Base-by-base conservation (phyloP, 2,329 filamentous ascomycete genomes). In the Colletotrichum karsti region DNA sequence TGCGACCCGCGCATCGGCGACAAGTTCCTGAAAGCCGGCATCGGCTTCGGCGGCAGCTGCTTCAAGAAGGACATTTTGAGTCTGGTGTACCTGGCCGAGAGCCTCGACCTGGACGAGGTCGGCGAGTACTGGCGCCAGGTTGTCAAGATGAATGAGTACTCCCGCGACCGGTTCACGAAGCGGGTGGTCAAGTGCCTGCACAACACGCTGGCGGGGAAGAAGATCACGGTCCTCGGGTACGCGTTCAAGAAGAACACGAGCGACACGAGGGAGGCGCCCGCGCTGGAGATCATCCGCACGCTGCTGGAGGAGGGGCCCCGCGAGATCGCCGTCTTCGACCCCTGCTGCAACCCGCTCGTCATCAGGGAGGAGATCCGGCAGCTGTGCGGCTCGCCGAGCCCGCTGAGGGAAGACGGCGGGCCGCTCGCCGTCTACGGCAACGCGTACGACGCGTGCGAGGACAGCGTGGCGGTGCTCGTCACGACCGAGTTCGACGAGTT, bases 161-260 rank as follows among this genome's bases (percentile, higher is more conserved):
- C 93, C 71, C 87, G 90, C 69, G 84, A 89, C 53, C 87, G 92
- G 28, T 94, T 94, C 79, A 86, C 87, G 8, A 84, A 85, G 72
- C 86, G 89, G 41, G 87, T 94, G 54, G 87, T 93, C 72, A 84
- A 83, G 70, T 87, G 87, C 61, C 83, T 94, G 59, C 90, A 92
- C 79, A 90, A 91, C 76, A 92, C 90, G 7, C 81, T 94, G 7
- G 83, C 84, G 1, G 87, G 87, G 64, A 93, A 93, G 82, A 93
- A 92, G 79, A 81, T 94, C 13, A 85, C 90, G 2, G 82, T 95
- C 2, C 84, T 94, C 4, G 93, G 93, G 3, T 94, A 91, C 72
- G 90, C 92, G 8, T 95, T 93, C 82, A 95, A 95, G 83, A 92
- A 92, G 79, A 87, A 93, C 77, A 95, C 92, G 0, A 88, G 87